Evolutionary conservation across 768 basidiomycete genomes (phyloP), one percentile per base, ranked within the genome.

Genomic region (Mycena belliarum): DNA sequence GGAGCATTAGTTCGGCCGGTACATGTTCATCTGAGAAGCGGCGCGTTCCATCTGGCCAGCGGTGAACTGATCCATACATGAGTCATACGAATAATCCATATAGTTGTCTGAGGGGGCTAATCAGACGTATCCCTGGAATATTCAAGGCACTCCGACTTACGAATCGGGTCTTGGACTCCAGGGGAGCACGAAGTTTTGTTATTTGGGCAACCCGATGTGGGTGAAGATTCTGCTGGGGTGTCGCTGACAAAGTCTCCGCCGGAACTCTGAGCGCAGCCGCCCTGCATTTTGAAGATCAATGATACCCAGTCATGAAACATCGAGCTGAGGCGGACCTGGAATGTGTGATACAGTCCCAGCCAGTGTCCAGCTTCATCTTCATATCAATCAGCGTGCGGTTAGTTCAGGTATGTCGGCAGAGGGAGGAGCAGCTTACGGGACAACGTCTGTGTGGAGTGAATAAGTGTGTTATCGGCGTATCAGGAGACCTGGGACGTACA

Each of bases 1-100:
- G n/a, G n/a, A n/a, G n/a, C 12, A 32, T 12, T 32, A 32, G 29
- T 12, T 32, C 29, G 15, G n/a, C 18, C 53, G 53, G 23, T 40
- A 55, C 21, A 33, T 86, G 87, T 60, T 88, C 86, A 2, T 86
- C 88, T 59, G 81, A 83, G 25, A 24, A 33, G 16, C 46, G 50
- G 67, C 56, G 15, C 66, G 65, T 3, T 28, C 28, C 10, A 66
- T 57, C 47, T 75, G 74, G 4, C 71, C 73, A 2, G 61, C 52
- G 1, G 72, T 70, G 55, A 75, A 74, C 28, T 68, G 46, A 21
- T 50, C 65, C 62, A 68, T 65, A 65, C 73, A 75, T 1, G 35
- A 35, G 55, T 75, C 72, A 46, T 69, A 63, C 16, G 69, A 59
- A 58, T 72, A 72, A 48, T 73, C 71, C 72, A 75, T 74, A 59